Conservation (phyloP, 306 rosid genomes). For the Cucumis melo region DNA sequence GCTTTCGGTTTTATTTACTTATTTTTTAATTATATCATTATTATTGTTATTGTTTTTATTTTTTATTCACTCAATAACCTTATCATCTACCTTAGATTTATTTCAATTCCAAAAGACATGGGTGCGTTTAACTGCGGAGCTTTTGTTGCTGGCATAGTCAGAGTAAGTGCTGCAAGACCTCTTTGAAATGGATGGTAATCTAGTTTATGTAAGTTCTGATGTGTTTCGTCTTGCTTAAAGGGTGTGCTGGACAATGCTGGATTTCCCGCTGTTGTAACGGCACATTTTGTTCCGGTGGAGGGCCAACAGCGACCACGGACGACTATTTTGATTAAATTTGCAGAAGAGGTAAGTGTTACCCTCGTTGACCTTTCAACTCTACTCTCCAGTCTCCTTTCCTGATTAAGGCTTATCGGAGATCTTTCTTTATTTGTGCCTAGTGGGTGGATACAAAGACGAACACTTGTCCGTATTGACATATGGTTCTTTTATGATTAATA, state of each 20-base stretch:
- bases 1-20: not conserved
- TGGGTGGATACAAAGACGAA: not conserved
- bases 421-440: not conserved
- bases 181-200: not conserved
- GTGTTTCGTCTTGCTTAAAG: conserved; percentile 28
- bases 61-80: not conserved
- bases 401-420: not conserved
- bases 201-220: conserved; percentile 14
- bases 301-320: conserved; percentile 95
- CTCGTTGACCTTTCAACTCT: not conserved
- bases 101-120: conserved; percentile 97
- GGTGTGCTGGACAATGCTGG: conserved; percentile 90
- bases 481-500: not conserved
- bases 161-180: conserved; percentile 35
- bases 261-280: conserved; percentile 97
- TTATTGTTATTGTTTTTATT: no score
- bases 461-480: not conserved
- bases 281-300: conserved; percentile 97
- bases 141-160: conserved; percentile 94
- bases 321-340: conserved; percentile 87
- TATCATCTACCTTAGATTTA: conserved; percentile 41
- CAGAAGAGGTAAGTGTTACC: conserved; percentile 59
- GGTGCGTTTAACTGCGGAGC: conserved; percentile 97
- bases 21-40: no score
- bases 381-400: not conserved